phyloP scores from a whole-genome alignment of 169 alveolate species.

The Cryptosporidium canis region DNA sequence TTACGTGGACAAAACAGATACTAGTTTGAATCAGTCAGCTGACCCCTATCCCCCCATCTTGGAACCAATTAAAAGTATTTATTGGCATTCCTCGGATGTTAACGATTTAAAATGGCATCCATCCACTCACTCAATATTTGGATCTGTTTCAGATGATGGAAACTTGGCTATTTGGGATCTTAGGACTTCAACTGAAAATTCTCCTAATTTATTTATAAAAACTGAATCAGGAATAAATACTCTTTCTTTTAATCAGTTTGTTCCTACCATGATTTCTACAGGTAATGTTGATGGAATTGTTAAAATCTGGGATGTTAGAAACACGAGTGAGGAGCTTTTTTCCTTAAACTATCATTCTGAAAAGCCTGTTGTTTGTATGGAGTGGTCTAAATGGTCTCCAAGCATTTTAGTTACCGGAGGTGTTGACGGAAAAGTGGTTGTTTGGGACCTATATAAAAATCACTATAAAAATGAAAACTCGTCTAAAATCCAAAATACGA shows the following conservation, averaged over 20 bases:
- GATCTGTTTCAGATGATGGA: constrained; percentile 84
- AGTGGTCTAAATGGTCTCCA: constrained; percentile 81
- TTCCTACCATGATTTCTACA: constrained; percentile 79
- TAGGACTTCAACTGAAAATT: constrained; percentile 73
- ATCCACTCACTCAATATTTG: constrained; percentile 76
- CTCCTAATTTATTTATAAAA: constrained; percentile 76
- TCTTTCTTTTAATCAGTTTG: constrained; percentile 81
- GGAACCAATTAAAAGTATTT: constrained; percentile 74
- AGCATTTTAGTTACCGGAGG: constrained; percentile 80
- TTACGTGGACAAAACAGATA: not conserved
- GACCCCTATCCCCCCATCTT: constrained; percentile 66
- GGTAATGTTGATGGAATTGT: constrained; percentile 81
- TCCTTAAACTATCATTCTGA: constrained; percentile 79
- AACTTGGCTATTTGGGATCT: constrained; percentile 81
- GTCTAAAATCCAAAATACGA: not conserved
- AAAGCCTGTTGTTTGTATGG: constrained; percentile 74
- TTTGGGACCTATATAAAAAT: constrained; percentile 82
- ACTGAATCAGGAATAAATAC: constrained; percentile 80
- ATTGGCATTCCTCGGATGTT: constrained; percentile 81
- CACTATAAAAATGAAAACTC: constrained; percentile 34
- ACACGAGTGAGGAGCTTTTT: constrained; percentile 76
- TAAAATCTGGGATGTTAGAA: constrained; percentile 84
- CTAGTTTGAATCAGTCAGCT: not conserved
- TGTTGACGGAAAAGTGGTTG: constrained; percentile 82
- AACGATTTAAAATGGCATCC: constrained; percentile 84